Evolutionary conservation across 352 stramenopile species (phyloP).

Genomic region (Phytophthora chlamydospora): DNA sequence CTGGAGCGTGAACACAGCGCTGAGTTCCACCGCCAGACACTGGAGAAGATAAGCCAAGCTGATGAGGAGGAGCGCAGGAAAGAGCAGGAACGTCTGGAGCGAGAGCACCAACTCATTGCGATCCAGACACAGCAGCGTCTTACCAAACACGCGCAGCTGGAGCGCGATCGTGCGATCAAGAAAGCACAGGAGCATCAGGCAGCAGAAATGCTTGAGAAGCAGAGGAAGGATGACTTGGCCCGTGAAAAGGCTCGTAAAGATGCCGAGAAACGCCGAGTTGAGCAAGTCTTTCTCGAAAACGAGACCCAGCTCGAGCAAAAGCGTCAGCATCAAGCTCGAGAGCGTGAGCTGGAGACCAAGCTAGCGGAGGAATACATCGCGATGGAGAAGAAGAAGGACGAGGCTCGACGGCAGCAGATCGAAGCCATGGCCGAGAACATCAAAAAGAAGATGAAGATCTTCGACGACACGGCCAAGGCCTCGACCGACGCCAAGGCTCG

Average conservation of each 20-base stretch:
- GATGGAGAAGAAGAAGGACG: slow-evolving; percentile 79
- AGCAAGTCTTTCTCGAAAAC: slow-evolving; percentile 68
- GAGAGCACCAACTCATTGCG: slow-evolving; percentile 64
- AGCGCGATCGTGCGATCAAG: slow-evolving; percentile 55
- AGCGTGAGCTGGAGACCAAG: slow-evolving; percentile 70
- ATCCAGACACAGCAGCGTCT: slow-evolving; percentile 75
- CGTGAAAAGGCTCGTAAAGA: slow-evolving; percentile 58
- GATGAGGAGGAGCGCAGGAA: slow-evolving; percentile 69
- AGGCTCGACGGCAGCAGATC: slow-evolving; percentile 60
- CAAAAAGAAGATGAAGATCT: slow-evolving; percentile 87
- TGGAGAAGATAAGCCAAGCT: slow-evolving; percentile 50
- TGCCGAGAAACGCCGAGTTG: slow-evolving; percentile 65
- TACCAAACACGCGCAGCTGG: slow-evolving; percentile 59
- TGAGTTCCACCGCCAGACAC: slow-evolving; percentile 58
- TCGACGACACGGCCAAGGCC: slow-evolving; percentile 78
- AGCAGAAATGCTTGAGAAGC: slow-evolving; percentile 50
- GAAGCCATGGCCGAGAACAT: slow-evolving; percentile 77
- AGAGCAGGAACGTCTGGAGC: slow-evolving; percentile 54
- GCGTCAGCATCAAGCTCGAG: slow-evolving; percentile 49
- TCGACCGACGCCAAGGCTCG: slow-evolving; percentile 61
- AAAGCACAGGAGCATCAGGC: slow-evolving; percentile 56
- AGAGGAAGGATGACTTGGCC: slow-evolving; percentile 59
- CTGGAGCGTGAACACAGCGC: slow-evolving; percentile 49
- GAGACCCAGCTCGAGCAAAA: slow-evolving; percentile 68
- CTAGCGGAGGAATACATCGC: slow-evolving; percentile 72